phyloP scores from a whole-genome alignment of 2,329 filamentous ascomycete species.

The Paecilomyces niveus region DNA sequence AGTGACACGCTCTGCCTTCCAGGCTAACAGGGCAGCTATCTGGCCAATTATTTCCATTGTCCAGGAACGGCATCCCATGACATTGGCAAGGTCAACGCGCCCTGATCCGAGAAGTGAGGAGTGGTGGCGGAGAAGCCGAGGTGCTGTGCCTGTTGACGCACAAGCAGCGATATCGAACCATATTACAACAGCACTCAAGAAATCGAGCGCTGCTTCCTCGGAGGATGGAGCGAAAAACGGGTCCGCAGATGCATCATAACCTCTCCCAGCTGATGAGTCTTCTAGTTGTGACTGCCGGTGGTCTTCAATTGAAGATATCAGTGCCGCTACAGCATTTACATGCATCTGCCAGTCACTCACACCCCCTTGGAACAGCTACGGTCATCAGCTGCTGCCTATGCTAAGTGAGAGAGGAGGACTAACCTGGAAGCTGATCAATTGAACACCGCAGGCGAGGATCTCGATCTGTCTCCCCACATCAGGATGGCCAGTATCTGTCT shows the following conservation, averaged over 20 bases:
- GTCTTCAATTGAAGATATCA: constrained; percentile 2
- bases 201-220: constrained; percentile 6
- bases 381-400: background rate
- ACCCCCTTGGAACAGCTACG: constrained; percentile 10
- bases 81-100: constrained; percentile 4
- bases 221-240: background rate
- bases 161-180: constrained; percentile 10
- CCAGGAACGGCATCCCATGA: constrained; percentile 9
- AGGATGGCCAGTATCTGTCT: background rate
- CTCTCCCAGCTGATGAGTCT: background rate
- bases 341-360: constrained; percentile 10
- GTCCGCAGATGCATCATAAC: background rate
- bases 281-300: background rate
- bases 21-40: constrained; percentile 4
- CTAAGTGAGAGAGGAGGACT: background rate
- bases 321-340: constrained; percentile 8
- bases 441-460: constrained; percentile 9
- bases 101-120: constrained; percentile 2
- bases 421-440: constrained; percentile 11
- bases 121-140: constrained; percentile 3
- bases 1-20: constrained; percentile 2
- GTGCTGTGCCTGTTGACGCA: constrained; percentile 7
- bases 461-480: constrained; percentile 6
- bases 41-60: constrained; percentile 8
- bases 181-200: constrained; percentile 6